A percentile compares a stretch with the other conserved stretches of the same genome.
Evolutionary conservation across 768 basidiomycete species (phyloP).

Genomic region (Boletus vermiculosoides): DNA sequence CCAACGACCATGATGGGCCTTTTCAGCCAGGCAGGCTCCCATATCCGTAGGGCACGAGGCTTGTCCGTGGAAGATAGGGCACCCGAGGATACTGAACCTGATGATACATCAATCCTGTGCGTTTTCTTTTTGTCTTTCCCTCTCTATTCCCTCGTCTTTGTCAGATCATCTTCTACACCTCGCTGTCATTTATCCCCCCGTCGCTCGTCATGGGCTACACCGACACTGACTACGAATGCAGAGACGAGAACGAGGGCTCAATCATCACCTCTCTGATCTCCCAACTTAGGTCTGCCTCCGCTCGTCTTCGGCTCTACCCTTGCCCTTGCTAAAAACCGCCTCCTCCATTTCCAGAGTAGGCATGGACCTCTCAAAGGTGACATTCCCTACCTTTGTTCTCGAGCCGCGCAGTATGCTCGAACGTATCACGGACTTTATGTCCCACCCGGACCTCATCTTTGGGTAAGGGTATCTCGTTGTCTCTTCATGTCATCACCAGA

Average conservation of each 20-base stretch:
- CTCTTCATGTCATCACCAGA: conserved; percentile 13
- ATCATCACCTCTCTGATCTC: conserved; percentile 85
- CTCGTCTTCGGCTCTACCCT: neutral
- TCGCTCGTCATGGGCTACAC: conserved; percentile 32
- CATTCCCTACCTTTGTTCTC: conserved; percentile 91
- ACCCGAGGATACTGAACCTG: conserved; percentile 80
- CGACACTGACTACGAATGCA: conserved; percentile 41
- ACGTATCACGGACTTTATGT: conserved; percentile 99
- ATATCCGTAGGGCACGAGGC: conserved; percentile 68
- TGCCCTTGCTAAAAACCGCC: conserved; percentile 11
- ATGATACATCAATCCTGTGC: conserved; percentile 87
- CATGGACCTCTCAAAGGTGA: conserved; percentile 95
- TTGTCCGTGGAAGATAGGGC: conserved; percentile 63
- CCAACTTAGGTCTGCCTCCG: conserved; percentile 66
- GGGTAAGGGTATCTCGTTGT: conserved; percentile 53
- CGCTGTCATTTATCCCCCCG: neutral
- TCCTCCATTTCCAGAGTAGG: conserved; percentile 60
- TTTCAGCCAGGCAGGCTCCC: conserved; percentile 67
- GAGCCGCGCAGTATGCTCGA: conserved; percentile 98
- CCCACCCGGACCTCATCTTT: conserved; percentile 96
- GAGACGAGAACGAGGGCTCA: conserved; percentile 93
- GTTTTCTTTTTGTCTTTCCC: conserved; percentile 39
- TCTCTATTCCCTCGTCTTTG: conserved; percentile 32
- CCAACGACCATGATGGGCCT: conserved; percentile 68
- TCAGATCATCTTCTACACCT: conserved; percentile 7